phyloP scores from a whole-genome alignment of 2,329 filamentous ascomycete genomes.

The Coniosporium tulheliwenetii region DNA sequence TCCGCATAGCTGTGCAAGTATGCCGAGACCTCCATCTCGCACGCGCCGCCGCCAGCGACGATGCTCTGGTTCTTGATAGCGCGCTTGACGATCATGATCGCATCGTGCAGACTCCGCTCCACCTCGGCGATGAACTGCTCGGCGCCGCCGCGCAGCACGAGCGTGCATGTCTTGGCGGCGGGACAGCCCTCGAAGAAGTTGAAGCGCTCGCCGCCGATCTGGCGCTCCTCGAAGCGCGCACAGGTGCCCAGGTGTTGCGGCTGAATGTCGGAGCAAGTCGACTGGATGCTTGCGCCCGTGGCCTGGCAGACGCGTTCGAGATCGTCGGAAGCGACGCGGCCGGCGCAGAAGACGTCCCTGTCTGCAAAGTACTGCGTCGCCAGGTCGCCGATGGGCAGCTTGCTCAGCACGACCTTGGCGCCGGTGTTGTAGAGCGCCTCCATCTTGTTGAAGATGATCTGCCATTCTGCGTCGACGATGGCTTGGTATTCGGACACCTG shows the following conservation, averaged over 20 bases:
- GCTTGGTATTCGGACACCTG: conserved; percentile 99
- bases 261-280: conserved; percentile 90
- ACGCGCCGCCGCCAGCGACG: conserved; percentile 85
- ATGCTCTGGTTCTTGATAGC: conserved; percentile 90
- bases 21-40: conserved; percentile 91
- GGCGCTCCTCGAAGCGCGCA: conserved; percentile 81
- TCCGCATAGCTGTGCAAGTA: conserved; percentile 89
- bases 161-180: conserved; percentile 88
- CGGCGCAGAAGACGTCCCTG: conserved; percentile 95
- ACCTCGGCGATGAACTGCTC: conserved; percentile 99
- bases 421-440: conserved; percentile 88
- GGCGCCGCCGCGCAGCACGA: conserved; percentile 85
- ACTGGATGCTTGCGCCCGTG: conserved; percentile 82
- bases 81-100: conserved; percentile 99
- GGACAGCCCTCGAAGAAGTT: conserved; percentile 98
- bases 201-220: conserved; percentile 94
- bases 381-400: conserved; percentile 91
- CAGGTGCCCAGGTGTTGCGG: conserved; percentile 81
- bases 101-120: conserved; percentile 92
- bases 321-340: conserved; percentile 78
- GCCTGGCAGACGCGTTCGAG: conserved; percentile 94
- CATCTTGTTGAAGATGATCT: conserved; percentile 99
- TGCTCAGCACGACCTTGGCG: conserved; percentile 93
- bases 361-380: conserved; percentile 98
- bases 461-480: conserved; percentile 98